A percentile compares a stretch with the other conserved stretches of the same genome.
Evolutionary conservation across 2,329 filamentous ascomycete species (phyloP).

Genomic region (Paraconiothyrium brasiliense): DNA sequence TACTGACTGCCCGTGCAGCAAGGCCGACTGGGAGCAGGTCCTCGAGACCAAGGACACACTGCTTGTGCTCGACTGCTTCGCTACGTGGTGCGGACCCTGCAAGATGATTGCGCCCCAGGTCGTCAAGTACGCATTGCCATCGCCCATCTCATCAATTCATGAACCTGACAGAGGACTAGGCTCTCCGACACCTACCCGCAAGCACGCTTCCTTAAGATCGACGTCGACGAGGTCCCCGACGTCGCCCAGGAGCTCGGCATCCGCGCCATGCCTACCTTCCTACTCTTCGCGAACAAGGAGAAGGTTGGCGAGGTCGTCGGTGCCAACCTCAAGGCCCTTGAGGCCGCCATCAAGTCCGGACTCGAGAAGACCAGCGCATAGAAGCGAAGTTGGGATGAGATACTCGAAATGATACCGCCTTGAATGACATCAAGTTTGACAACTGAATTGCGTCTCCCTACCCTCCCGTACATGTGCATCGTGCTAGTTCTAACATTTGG

Average conservation of each 20-base stretch:
- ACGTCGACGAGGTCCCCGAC: constrained; percentile 83
- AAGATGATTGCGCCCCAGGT: constrained; percentile 85
- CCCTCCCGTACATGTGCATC: no score
- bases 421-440: background rate
- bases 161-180: constrained; percentile 50
- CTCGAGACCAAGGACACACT: constrained; percentile 64
- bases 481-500: no score
- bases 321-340: constrained; percentile 77
- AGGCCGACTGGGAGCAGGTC: constrained; percentile 66
- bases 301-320: constrained; percentile 79
- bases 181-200: constrained; percentile 67
- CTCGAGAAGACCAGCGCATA: constrained; percentile 5
- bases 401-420: background rate
- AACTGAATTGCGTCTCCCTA: background rate
- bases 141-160: constrained; percentile 18
- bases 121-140: constrained; percentile 64
- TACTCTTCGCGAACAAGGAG: constrained; percentile 81
- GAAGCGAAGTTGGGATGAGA: background rate
- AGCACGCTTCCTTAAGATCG: constrained; percentile 85
- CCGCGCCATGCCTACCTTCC: constrained; percentile 92
- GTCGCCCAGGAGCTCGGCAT: constrained; percentile 81
- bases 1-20: constrained; percentile 55
- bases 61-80: constrained; percentile 86
- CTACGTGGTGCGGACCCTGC: constrained; percentile 94
- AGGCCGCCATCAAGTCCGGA: constrained; percentile 59